phyloP scores from a whole-genome alignment of 2,329 filamentous ascomycete species.

The Monilinia vaccinii-corymbosi region DNA sequence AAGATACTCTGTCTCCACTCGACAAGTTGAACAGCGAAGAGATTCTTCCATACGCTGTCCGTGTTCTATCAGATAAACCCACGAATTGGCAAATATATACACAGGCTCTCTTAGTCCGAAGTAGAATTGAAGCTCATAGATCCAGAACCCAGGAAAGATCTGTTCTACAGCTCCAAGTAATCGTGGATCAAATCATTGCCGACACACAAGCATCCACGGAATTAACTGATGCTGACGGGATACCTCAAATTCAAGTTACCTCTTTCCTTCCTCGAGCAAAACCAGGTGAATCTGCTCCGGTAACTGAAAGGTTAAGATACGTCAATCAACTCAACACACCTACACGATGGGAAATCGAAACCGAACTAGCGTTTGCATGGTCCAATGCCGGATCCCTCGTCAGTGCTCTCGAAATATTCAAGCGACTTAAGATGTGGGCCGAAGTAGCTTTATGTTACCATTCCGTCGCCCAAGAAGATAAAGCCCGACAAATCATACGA shows the following conservation, averaged over 20 bases:
- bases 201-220: conserved; percentile 48
- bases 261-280: conserved; percentile 76
- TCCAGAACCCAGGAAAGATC: conserved; percentile 83
- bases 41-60: conserved; percentile 79
- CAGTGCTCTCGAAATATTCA: conserved; percentile 92
- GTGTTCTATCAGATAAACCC: conserved; percentile 78
- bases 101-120: conserved; percentile 81
- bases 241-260: conserved; percentile 44
- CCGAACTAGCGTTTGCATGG: conserved; percentile 91
- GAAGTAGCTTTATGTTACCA: conserved; percentile 77
- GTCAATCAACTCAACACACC: conserved; percentile 78
- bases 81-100: conserved; percentile 99
- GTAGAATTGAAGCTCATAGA: conserved; percentile 78
- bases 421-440: conserved; percentile 85
- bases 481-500: conserved; percentile 67
- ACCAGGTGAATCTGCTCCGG: conserved; percentile 66
- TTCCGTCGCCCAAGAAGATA: conserved; percentile 57
- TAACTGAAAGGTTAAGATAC: conserved; percentile 68
- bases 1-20: conserved; percentile 73
- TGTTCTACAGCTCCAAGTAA: conserved; percentile 83
- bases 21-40: conserved; percentile 89
- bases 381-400: conserved; percentile 76
- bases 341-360: conserved; percentile 87
- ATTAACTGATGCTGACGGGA: conserved; percentile 26
- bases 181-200: conserved; percentile 90